A percentile compares a stretch with the other conserved stretches of the same genome.
Evolutionary conservation across 176 grass and related monocot genomes (phyloP).

Genomic region (Zea mays): DNA sequence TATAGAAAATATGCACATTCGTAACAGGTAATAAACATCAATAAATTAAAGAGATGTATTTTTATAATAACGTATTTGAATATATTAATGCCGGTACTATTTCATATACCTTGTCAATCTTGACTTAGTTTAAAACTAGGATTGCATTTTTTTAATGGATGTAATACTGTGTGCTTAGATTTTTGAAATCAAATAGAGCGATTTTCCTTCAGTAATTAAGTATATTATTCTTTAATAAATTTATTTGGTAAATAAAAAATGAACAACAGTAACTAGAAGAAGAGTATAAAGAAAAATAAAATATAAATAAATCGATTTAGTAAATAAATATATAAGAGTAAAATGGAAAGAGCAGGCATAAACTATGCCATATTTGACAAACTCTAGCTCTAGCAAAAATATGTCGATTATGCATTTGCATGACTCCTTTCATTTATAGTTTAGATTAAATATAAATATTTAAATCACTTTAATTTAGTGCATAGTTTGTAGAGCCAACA

Average conservation of each 20-base stretch:
- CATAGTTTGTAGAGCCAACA: fast-evolving
- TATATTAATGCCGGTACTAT: background rate
- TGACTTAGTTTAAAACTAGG: background rate
- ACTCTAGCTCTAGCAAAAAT: background rate
- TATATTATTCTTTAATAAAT: background rate
- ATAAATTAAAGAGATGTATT: background rate
- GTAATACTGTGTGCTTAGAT: background rate
- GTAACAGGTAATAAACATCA: background rate
- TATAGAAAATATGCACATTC: background rate
- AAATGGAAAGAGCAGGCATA: background rate
- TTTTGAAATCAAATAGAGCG: background rate
- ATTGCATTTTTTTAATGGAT: background rate
- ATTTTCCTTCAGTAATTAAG: background rate
- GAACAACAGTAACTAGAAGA: background rate
- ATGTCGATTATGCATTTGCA: background rate
- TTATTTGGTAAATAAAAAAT: background rate
- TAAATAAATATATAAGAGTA: background rate
- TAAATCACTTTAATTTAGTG: background rate
- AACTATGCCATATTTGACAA: background rate
- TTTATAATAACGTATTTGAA: background rate
- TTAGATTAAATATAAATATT: background rate
- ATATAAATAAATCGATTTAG: background rate
- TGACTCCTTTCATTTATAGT: background rate
- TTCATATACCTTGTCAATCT: background rate
- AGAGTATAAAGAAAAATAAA: background rate